Evolutionary conservation across 768 basidiomycete genomes (phyloP), one percentile per base, ranked within the genome.

Genomic region (Termitomyces sp.): DNA sequence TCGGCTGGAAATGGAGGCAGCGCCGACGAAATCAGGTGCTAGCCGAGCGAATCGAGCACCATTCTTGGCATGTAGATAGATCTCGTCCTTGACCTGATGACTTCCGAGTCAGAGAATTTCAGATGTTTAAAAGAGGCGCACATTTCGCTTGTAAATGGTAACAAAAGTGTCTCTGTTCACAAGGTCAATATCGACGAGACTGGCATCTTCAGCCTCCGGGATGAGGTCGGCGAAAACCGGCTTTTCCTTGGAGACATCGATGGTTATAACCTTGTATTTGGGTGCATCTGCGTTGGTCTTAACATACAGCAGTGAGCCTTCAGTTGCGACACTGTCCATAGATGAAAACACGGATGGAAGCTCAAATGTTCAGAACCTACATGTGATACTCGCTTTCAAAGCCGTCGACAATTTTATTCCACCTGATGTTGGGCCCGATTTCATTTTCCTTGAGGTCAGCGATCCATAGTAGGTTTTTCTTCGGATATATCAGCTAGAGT

Each of bases 381-480:
- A 85, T 72, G 10, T 76, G 72, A 64, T 87, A 91, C 67, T 82
- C 79, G 0, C 86, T 81, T 5, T 85, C 83, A 69, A 84, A 93
- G n/a, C 83, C 76, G 64, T 89, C 71, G 45, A 89, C 71, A 34
- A 93, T 60, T 70, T 89, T 90, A 60, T 79, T 76, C 90, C 91
- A 93, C 61, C 81, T 77, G 66, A 93, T 82, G 57, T 88, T 77
- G 51, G 76, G 76, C 9, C 82, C 84, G 26, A 91, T 86, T 55
- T 80, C 75, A 55, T 82, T 78, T 47, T 82, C 74, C 46, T 81
- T 67, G 8, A 91, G 76, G 62, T 91, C 84, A 7, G 87, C 81
- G 46, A 92, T 77, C 89, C 90, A 92, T 2, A 91, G 68, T 10
- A 85, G 68, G 65, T 89, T 87, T 83, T 84, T 86, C 89, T 91